Conservation (phyloP, 176 grass and related monocot species). For the Oryza officinalis region DNA sequence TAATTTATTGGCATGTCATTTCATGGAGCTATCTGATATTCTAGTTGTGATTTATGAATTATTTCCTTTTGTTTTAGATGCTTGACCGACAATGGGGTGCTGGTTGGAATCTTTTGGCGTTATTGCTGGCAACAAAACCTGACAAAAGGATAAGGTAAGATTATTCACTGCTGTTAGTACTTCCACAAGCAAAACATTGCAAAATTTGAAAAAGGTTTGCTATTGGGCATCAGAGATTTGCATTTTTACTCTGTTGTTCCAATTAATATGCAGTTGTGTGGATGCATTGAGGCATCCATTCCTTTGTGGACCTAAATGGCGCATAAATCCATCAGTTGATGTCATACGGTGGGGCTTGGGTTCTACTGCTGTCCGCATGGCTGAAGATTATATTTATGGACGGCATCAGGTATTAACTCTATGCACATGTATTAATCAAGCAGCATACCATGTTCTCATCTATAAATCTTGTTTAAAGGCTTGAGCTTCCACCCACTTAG, state of each 20-base stretch:
- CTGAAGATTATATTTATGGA: slow-evolving; percentile 98
- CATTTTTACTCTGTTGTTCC: slow-evolving; percentile 11
- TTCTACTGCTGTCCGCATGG: slow-evolving; percentile 85
- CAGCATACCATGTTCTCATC: slow-evolving; percentile 23
- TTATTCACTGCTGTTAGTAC: slow-evolving; percentile 10
- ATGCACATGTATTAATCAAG: slow-evolving; percentile 7
- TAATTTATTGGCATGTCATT: slow-evolving; percentile 28
- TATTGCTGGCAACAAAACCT: slow-evolving; percentile 81
- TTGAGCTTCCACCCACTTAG: slow-evolving; percentile 1
- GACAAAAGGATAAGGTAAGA: slow-evolving; percentile 88
- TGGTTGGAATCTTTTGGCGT: slow-evolving; percentile 94
- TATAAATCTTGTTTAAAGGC: slow-evolving; percentile 28
- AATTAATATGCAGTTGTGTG: slow-evolving; percentile 60
- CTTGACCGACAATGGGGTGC: slow-evolving; percentile 88
- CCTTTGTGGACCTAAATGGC: slow-evolving; percentile 95
- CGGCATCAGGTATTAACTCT: slow-evolving; percentile 66
- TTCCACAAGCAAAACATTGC: slow-evolving; percentile 6
- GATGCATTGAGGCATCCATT: slow-evolving; percentile 92
- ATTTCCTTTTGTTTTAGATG: slow-evolving; percentile 55
- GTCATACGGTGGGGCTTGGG: slow-evolving; percentile 87
- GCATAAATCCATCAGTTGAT: slow-evolving; percentile 67
- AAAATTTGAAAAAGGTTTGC: slow-evolving; percentile 12
- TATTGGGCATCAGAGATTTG: slow-evolving; percentile 13
- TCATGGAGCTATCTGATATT: slow-evolving; percentile 35
- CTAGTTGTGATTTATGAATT: slow-evolving; percentile 1